Conservation (phyloP, 805 yeast genomes). For the Sugiyamaella floridensis region DNA sequence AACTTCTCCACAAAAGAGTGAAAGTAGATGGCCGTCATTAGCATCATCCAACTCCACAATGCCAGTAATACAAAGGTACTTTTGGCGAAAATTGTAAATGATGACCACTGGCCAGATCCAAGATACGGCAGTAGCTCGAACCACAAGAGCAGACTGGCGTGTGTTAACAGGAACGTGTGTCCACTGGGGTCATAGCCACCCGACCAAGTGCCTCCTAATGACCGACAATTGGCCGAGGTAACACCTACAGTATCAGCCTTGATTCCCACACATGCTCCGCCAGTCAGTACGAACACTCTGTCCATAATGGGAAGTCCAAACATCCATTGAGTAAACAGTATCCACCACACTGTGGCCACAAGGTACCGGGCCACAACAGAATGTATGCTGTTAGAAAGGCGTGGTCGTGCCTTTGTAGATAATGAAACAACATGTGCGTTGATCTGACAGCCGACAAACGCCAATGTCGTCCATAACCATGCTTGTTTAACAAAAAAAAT, state of each 20-base stretch:
- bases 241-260: not conserved
- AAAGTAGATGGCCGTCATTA: constrained; percentile 78
- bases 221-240: constrained; percentile 43
- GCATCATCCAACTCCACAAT: constrained; percentile 81
- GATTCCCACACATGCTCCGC: constrained; percentile 59
- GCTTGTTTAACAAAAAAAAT: constrained; percentile 76
- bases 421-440: not conserved
- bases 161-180: constrained; percentile 73
- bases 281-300: constrained; percentile 66
- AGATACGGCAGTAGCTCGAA: constrained; percentile 49
- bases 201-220: constrained; percentile 57
- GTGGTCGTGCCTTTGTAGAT: not conserved
- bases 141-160: constrained; percentile 56
- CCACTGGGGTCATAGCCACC: constrained; percentile 98
- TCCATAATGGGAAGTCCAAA: constrained; percentile 88
- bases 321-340: constrained; percentile 78
- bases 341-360: constrained; percentile 73
- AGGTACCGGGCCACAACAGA: constrained; percentile 36
- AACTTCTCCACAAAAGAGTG: constrained; percentile 74
- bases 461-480: constrained; percentile 80
- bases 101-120: not conserved
- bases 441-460: constrained; percentile 24
- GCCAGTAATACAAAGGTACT: constrained; percentile 32
- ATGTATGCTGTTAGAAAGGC: not conserved
- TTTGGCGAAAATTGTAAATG: constrained; percentile 16